phyloP scores from a whole-genome alignment of 108 stramenopile species.

The Skeletonema tropicum region DNA sequence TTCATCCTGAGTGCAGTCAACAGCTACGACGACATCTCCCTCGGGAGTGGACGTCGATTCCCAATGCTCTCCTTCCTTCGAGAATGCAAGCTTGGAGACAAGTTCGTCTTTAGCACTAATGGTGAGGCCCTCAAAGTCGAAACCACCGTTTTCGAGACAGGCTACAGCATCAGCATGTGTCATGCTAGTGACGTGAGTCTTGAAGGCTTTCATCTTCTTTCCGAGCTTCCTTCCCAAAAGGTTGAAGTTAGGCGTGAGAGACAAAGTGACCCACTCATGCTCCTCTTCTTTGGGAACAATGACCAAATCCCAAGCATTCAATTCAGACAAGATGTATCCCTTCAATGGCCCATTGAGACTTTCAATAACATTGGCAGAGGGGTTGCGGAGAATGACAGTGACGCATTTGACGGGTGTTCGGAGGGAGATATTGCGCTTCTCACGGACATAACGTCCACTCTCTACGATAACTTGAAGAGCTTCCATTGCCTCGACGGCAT shows the following conservation, averaged over 20 bases:
- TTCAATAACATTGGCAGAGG: slow-evolving; percentile 72
- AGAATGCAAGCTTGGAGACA: slow-evolving; percentile 89
- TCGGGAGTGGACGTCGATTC: slow-evolving; percentile 83
- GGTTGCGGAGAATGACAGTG: slow-evolving; percentile 88
- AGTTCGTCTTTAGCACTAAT: slow-evolving; percentile 83
- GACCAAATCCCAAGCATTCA: slow-evolving; percentile 93
- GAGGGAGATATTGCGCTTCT: slow-evolving; percentile 89
- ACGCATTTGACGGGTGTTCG: slow-evolving; percentile 94
- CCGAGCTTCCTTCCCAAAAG: slow-evolving; percentile 95
- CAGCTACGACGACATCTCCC: slow-evolving; percentile 91
- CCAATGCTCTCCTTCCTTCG: slow-evolving; percentile 91
- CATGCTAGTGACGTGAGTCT: slow-evolving; percentile 56
- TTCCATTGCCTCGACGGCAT: slow-evolving; percentile 92
- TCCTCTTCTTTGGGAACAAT: slow-evolving; percentile 85
- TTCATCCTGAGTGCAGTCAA: slow-evolving; percentile 96
- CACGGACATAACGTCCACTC: slow-evolving; percentile 92
- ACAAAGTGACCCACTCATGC: slow-evolving; percentile 91
- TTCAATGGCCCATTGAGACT: slow-evolving; percentile 85
- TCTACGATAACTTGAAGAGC: slow-evolving; percentile 92
- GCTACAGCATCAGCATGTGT: slow-evolving; percentile 85
- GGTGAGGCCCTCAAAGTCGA: slow-evolving; percentile 82
- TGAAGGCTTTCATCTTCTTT: slow-evolving; percentile 88
- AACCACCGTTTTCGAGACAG: slow-evolving; percentile 73
- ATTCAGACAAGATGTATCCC: slow-evolving; percentile 93
- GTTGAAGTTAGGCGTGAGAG: slow-evolving; percentile 89